Percentiles rank a stretch among this genome's conserved stretches.
These are phyloP conservation scores for Pichia phayaonensis DNA, from an alignment of 805 yeast species.

Conservation along the genomic window DNA sequence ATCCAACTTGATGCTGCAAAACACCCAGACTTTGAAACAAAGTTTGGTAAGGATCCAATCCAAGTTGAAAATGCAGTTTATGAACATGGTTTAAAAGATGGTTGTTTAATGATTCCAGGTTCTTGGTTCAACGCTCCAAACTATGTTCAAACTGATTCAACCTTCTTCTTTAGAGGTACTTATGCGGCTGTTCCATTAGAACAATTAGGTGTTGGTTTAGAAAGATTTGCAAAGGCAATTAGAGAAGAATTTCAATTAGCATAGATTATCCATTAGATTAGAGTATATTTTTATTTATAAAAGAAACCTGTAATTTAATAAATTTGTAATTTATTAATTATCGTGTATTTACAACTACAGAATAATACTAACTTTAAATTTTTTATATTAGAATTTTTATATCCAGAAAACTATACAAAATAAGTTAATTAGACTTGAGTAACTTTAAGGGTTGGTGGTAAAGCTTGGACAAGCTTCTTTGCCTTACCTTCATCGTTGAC, in stretches of 20 bases:
- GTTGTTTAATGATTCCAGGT: slow-evolving; percentile 74
- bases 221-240: slow-evolving; percentile 61
- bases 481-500: slow-evolving; percentile 96
- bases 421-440: slow-evolving; percentile 27
- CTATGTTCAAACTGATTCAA: slow-evolving; percentile 34
- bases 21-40: slow-evolving; percentile 66
- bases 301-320: not conserved
- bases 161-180: slow-evolving; percentile 77
- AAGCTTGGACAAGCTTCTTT: slow-evolving; percentile 92
- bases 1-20: slow-evolving; percentile 64
- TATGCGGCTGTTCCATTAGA: slow-evolving; percentile 80
- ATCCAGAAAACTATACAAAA: slow-evolving; percentile 10
- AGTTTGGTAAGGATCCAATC: slow-evolving; percentile 48
- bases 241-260: slow-evolving; percentile 44
- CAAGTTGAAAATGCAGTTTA: slow-evolving; percentile 60
- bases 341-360: not conserved
- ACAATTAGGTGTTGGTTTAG: slow-evolving; percentile 49
- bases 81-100: slow-evolving; percentile 50
- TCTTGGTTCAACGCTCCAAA: slow-evolving; percentile 67
- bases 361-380: not conserved
- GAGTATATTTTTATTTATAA: not conserved
- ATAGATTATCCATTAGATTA: not conserved
- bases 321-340: not conserved
- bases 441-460: slow-evolving; percentile 88
- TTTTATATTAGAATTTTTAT: slow-evolving; percentile 3